Percentiles rank a stretch among this genome's conserved stretches.
phyloP scores from a whole-genome alignment of 2,329 filamentous ascomycete genomes.

The Penicillium sp. region DNA sequence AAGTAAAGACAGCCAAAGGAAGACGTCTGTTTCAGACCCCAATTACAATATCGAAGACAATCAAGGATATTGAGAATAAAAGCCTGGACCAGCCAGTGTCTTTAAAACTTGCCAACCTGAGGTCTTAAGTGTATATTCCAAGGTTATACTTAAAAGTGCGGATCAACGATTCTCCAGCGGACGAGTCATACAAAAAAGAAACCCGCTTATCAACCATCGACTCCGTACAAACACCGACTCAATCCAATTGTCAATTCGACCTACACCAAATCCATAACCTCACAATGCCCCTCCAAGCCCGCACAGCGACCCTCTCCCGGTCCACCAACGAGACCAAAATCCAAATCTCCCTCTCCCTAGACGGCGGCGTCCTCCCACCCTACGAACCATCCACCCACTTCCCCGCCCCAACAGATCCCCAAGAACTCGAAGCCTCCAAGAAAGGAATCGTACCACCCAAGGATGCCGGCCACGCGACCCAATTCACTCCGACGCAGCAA shows the following conservation, averaged over 20 bases:
- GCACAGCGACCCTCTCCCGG: constrained; percentile 76
- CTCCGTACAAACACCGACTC: neutral
- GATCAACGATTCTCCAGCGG: constrained; percentile 23
- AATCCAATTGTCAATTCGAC: neutral
- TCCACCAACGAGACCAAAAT: constrained; percentile 99
- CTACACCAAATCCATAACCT: neutral
- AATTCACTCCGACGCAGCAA: constrained; percentile 77
- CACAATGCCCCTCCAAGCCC: constrained; percentile 49
- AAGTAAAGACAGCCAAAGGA: neutral
- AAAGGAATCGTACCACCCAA: constrained; percentile 42
- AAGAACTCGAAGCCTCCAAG: constrained; percentile 49
- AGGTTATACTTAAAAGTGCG: constrained; percentile 10
- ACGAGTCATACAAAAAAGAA: constrained; percentile 19
- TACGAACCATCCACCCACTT: constrained; percentile 50
- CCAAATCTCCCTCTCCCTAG: constrained; percentile 84
- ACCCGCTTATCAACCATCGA: constrained; percentile 15
- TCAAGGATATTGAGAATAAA: neutral
- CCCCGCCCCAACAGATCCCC: constrained; percentile 60
- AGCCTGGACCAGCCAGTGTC: constrained; percentile 17
- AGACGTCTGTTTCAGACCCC: neutral
- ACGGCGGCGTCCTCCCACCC: constrained; percentile 67
- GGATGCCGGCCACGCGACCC: constrained; percentile 70
- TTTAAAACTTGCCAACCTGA: neutral
- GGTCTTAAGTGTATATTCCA: constrained; percentile 7
- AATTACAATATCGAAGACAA: neutral